Conservation (phyloP, 2,329 filamentous ascomycete species). For the Phoma sp. region DNA sequence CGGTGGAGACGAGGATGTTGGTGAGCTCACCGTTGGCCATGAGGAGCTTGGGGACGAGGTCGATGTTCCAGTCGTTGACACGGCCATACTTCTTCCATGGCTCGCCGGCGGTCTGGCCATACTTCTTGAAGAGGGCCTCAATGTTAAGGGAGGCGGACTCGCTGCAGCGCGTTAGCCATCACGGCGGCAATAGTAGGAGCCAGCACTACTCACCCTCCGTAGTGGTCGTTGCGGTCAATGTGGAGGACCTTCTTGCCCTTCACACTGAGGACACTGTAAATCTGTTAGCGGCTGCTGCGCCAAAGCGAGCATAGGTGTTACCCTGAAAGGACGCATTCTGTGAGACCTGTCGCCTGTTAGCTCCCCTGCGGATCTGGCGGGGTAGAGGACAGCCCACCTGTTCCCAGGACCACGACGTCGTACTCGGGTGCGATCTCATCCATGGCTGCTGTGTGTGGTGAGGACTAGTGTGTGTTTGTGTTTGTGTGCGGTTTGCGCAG, state of each 20-base stretch:
- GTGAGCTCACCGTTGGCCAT: constrained; percentile 99
- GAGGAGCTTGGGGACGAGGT: constrained; percentile 95
- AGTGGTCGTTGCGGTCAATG: constrained; percentile 98
- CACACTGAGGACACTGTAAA: constrained; percentile 83
- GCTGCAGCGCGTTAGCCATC: constrained; percentile 55
- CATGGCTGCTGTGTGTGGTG: constrained; percentile 63
- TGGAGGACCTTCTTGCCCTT: constrained; percentile 99
- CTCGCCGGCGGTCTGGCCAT: constrained; percentile 84
- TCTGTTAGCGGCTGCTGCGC: constrained; percentile 20
- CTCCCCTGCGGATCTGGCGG: constrained; percentile 42
- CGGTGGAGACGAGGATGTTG: constrained; percentile 97
- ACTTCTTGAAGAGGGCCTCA: constrained; percentile 92
- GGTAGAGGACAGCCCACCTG: constrained; percentile 68
- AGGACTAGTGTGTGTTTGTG: constrained; percentile 22
- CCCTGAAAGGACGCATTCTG: constrained; percentile 98
- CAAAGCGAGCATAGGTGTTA: constrained; percentile 52
- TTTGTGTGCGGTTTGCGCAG: constrained; percentile 30
- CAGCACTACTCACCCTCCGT: constrained; percentile 79
- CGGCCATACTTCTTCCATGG: constrained; percentile 98
- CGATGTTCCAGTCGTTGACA: constrained; percentile 98
- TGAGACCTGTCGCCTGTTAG: constrained; percentile 71
- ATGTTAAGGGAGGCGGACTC: constrained; percentile 97
- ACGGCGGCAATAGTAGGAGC: constrained; percentile 2
- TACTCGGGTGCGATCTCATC: constrained; percentile 98
- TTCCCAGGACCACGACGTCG: constrained; percentile 98